Conservation (phyloP, 345 rosid species). For the Rhizophora apiculata region DNA sequence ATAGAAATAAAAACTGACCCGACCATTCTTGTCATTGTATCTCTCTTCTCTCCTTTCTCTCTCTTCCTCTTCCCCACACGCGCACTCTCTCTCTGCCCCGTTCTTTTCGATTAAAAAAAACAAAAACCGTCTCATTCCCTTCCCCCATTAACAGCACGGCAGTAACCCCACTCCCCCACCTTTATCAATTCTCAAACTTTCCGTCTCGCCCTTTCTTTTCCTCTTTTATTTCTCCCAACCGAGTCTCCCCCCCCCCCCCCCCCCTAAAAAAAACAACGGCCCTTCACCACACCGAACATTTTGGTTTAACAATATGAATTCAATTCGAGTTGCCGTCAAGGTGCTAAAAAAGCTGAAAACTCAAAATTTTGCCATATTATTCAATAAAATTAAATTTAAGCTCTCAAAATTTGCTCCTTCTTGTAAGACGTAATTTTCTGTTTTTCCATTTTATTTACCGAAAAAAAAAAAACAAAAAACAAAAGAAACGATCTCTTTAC, state of each 20-base stretch:
- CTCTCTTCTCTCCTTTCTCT: conserved; percentile 14
- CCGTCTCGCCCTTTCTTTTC: neutral
- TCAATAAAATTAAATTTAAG: no score
- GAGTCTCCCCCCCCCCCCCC: no score
- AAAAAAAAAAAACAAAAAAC: neutral
- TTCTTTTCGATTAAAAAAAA: neutral
- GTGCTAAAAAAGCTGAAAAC: no score
- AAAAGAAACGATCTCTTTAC: neutral
- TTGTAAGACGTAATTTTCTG: no score
- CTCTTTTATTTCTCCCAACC: neutral
- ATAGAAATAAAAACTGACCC: neutral
- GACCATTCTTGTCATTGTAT: conserved; percentile 3
- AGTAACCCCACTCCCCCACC: neutral
- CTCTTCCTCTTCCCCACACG: conserved; percentile 9
- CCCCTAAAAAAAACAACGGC: neutral
- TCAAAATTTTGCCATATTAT: neutral
- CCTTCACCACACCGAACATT: neutral
- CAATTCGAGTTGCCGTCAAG: no score
- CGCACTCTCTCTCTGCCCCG: conserved; percentile 4
- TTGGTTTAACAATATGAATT: no score
- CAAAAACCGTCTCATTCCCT: conserved; percentile 8
- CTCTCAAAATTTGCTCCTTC: no score
- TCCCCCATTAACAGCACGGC: neutral
- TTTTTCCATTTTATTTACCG: no score
- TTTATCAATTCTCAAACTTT: neutral